A percentile compares a stretch with the other conserved stretches of the same genome.
Conservation (phyloP, 495 filamentous ascomycete genomes). For the Neurospora hispaniola region DNA sequence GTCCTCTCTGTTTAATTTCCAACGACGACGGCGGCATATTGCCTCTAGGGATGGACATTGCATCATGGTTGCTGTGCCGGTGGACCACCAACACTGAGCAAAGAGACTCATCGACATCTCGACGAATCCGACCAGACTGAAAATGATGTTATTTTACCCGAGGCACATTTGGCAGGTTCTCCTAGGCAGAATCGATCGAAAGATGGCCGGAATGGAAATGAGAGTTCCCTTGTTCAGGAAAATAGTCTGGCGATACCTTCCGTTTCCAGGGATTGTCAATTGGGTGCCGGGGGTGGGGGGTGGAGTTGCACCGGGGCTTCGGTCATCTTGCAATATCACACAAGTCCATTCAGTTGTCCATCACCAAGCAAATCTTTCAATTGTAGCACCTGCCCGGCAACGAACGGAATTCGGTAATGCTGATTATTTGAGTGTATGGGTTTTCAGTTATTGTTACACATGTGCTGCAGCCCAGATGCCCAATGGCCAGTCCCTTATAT, state of each 20-base stretch:
- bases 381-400: not conserved
- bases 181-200: not conserved
- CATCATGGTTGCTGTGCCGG: not conserved
- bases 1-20: not conserved
- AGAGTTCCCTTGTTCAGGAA: not conserved
- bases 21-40: not conserved
- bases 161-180: not conserved
- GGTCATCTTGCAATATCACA: too few species aligned
- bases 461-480: not conserved
- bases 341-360: too few species aligned
- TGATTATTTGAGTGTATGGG: not conserved
- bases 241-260: not conserved
- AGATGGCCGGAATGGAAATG: not conserved
- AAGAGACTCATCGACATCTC: not conserved
- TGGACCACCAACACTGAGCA: not conserved
- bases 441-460: not conserved
- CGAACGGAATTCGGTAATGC: not conserved
- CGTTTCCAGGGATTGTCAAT: not conserved
- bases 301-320: not conserved
- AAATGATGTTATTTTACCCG: slow-evolving; percentile 1
- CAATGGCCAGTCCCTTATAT: not conserved
- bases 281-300: not conserved
- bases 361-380: too few species aligned
- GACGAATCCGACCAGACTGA: not conserved
- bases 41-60: not conserved